Base-by-base conservation (phyloP, 2,329 filamentous ascomycete genomes). In the Beauveria sp. region DNA sequence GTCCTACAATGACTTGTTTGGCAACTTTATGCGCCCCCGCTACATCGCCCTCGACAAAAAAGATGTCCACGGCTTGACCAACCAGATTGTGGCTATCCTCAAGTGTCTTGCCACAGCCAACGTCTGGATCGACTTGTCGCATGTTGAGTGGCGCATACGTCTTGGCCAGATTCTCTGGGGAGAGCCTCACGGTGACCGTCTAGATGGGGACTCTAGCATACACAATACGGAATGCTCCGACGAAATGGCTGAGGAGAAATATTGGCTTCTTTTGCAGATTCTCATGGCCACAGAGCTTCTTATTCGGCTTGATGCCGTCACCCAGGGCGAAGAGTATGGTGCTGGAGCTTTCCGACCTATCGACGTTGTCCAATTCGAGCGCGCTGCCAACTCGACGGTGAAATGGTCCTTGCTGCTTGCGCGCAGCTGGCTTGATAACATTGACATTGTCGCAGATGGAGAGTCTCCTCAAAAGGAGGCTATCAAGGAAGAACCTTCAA, bases 101-200 rank as follows among this genome's bases (percentile, higher is more conserved):
- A 85, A 85, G 69, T 82, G 88, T 10, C 78, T 91, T 50, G 83
- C 81, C 0, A 75, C 83, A 8, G 80, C 85, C 59, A 86, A 87
- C 61, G 82, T 89, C 51, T 91, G 88, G 88, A 81, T 88, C 57
- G 87, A 91, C 71, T 88, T 91, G 65, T 88, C 86, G 22, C 80
- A 86, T 38, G 85, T 91, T 7, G 88, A 91, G 69, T 91, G 87
- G 87, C 81, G 88, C 43, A 87, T 91, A 62, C 80, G 87, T 14
- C 77, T 91, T 1, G 88, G 88, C 7, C 88, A 90, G 72, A 79
- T 91, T 47, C 73, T 91, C 2, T 91, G 88, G 87, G 86, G 81
- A 18, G 74, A 77, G 18, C 73, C 77, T 6, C 70, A 78, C 28
- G 80, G 81, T 47, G 81, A 83, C 65, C 77, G 79, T 52, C 66